Evolutionary conservation across 2,329 filamentous ascomycete genomes (phyloP), one percentile per base, ranked within the genome.

Genomic region (Aureobasidium musti): DNA sequence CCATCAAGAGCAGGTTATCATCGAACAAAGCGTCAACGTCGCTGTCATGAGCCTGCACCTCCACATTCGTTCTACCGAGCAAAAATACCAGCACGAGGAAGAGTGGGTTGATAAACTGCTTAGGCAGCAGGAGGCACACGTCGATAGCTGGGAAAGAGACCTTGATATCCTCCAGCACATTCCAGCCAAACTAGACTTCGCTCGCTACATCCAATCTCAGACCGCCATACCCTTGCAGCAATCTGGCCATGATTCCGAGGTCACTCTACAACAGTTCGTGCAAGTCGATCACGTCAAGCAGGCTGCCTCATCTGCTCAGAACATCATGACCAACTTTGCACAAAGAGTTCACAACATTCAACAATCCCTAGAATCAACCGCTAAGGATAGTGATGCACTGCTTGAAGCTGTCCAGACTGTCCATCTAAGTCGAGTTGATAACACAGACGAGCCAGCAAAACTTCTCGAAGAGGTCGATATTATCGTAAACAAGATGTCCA

Each of bases 391-490:
- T 70, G 77, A 81, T 39, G 78, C 82, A 45, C 76, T 84, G 13
- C 70, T 79, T 26, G 71, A 74, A 39, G 78, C 79, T 11, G 77
- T 82, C 19, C 78, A 80, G 23, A 77, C 80, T 68, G 78, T 81
- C 69, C 78, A 79, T 68, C 77, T 73, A 67, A 84, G 82, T 37
- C 30, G 28, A 17, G 57, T 89, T 83, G 26, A 78, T 84, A 6
- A 75, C 87, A 54, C 80, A 49, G 83, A 86, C 57, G 90, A 93
- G 70, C 84, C 89, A 5, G 78, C 81, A 26, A 87, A 89, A 69
- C 81, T 97, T 7, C 82, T 95, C 59, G 86, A 92, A 68, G 95
- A 98, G 75, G 92, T 98, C 50, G 89, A 94, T 74, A 89, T 91
- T 0, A 83, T 98, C 65, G 88, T 89, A 61, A 92, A 88, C 72